These are phyloP conservation scores for Globisporangium okanoganense DNA, from an alignment of 352 stramenopile genomes.

Conservation along the genomic window DNA sequence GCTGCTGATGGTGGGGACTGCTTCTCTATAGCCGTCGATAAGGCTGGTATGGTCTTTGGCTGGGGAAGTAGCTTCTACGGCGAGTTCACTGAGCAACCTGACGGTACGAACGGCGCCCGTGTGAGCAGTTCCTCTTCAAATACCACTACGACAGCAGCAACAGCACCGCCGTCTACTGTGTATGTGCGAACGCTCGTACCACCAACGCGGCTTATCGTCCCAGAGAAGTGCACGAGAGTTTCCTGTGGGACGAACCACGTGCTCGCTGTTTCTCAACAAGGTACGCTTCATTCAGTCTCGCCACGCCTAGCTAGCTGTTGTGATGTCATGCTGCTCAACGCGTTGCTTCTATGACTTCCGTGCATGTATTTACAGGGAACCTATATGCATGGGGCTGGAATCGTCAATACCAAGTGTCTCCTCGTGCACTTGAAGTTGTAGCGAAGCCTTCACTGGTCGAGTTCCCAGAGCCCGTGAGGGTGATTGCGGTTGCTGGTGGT, in stretches of 20 bases:
- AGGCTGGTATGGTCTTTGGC: slow-evolving; percentile 32
- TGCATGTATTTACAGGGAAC: slow-evolving; percentile 16
- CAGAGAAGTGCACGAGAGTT: slow-evolving; percentile 31
- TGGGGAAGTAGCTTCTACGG: slow-evolving; percentile 72
- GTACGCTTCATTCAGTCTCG: slow-evolving; percentile 4
- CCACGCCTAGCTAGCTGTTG: neutral
- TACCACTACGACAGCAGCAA: neutral
- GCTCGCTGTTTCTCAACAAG: slow-evolving; percentile 28
- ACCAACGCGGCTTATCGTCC: slow-evolving; percentile 17
- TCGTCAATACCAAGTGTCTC: slow-evolving; percentile 28
- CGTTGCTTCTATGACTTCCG: too few relatives aligned
- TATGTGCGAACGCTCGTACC: neutral
- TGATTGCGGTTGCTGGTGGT: slow-evolving; percentile 38
- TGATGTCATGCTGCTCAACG: too few relatives aligned
- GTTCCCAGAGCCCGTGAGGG: slow-evolving; percentile 15
- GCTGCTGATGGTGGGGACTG: slow-evolving; percentile 44
- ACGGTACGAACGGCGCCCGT: neutral
- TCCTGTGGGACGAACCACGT: slow-evolving; percentile 60
- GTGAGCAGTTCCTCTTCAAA: neutral
- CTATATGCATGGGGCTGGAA: slow-evolving; percentile 65
- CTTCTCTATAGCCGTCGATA: slow-evolving; percentile 43
- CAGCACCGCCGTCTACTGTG: neutral
- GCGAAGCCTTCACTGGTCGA: slow-evolving; percentile 21
- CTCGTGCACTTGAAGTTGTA: slow-evolving; percentile 7
- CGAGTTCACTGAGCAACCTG: slow-evolving; percentile 25